phyloP scores from a whole-genome alignment of 2,329 filamentous ascomycete genomes.

The Cucurbitaria berberidis region DNA sequence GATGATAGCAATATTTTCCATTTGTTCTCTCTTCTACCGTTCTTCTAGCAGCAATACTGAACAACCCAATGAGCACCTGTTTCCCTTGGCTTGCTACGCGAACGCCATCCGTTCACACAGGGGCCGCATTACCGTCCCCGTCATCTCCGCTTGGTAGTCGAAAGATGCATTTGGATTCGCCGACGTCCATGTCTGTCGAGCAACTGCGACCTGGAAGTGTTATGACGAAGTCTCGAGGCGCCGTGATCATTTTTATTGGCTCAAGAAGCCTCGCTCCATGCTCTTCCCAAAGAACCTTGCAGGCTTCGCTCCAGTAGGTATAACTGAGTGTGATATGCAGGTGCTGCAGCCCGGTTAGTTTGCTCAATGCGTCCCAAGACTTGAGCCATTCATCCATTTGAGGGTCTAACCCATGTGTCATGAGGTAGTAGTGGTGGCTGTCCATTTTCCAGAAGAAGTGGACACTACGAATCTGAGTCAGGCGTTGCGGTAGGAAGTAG shows the following conservation, averaged over 20 bases:
- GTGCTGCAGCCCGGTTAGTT: slow-evolving; percentile 23
- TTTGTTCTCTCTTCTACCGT: too few relatives aligned
- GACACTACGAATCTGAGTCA: slow-evolving; percentile 23
- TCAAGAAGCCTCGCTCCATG: slow-evolving; percentile 15
- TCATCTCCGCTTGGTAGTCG: slow-evolving; percentile 7
- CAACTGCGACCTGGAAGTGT: slow-evolving; percentile 22
- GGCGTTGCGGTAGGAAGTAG: slow-evolving; percentile 26
- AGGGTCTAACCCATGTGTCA: slow-evolving; percentile 1
- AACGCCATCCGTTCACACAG: neutral
- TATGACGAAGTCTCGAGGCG: slow-evolving; percentile 20
- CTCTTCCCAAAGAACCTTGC: slow-evolving; percentile 19
- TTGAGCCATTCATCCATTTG: slow-evolving; percentile 16
- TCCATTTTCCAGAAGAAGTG: slow-evolving; percentile 24
- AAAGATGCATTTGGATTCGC: slow-evolving; percentile 17
- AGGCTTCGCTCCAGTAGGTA: slow-evolving; percentile 6
- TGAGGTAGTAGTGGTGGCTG: slow-evolving; percentile 8
- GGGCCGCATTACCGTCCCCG: neutral
- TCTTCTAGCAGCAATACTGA: too few relatives aligned
- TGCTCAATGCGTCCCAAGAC: slow-evolving; percentile 21
- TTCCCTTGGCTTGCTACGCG: too few relatives aligned
- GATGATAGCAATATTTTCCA: too few relatives aligned
- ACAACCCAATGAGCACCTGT: too few relatives aligned
- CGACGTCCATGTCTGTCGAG: slow-evolving; percentile 15
- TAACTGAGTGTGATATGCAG: slow-evolving; percentile 18
- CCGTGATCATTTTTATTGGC: slow-evolving; percentile 19